Percentiles rank a stretch among this genome's conserved stretches.
These are phyloP conservation scores for Penicillium waksmanii DNA, from an alignment of 495 filamentous ascomycete genomes.

Conservation along the genomic window DNA sequence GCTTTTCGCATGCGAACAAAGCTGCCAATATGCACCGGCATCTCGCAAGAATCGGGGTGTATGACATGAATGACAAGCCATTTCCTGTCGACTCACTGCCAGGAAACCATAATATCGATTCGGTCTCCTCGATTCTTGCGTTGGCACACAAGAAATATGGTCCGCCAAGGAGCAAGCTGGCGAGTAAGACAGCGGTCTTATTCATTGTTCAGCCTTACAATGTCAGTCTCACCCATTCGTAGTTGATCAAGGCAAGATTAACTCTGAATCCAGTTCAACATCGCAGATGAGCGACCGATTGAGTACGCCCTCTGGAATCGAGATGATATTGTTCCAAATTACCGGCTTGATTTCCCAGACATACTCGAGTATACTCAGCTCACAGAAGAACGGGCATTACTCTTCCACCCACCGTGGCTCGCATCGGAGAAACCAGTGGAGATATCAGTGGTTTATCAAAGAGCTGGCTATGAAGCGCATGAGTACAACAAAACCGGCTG, in stretches of 20 bases:
- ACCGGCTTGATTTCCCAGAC: conserved; percentile 65
- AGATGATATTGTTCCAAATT: conserved; percentile 48
- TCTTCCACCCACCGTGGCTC: conserved; percentile 70
- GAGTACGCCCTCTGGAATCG: conserved; percentile 51
- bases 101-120: conserved; percentile 59
- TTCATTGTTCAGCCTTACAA: conserved; percentile 81
- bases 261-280: conserved; percentile 58
- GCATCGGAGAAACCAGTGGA: conserved; percentile 56
- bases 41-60: conserved; percentile 29
- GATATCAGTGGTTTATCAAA: conserved; percentile 79
- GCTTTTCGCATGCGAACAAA: conserved; percentile 61
- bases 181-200: conserved; percentile 54
- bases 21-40: conserved; percentile 68
- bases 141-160: conserved; percentile 71
- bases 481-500: conserved; percentile 69
- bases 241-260: not conserved
- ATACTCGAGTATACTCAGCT: conserved; percentile 64
- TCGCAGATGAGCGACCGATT: conserved; percentile 73
- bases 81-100: conserved; percentile 56
- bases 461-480: conserved; percentile 75
- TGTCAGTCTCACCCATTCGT: conserved; percentile 12
- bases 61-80: conserved; percentile 15
- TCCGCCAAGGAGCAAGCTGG: conserved; percentile 30
- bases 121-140: conserved; percentile 64
- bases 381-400: conserved; percentile 60